Percentiles rank a stretch among this genome's conserved stretches.
Conservation (phyloP, 352 stramenopile genomes). For the Globisporangium spiculum region DNA sequence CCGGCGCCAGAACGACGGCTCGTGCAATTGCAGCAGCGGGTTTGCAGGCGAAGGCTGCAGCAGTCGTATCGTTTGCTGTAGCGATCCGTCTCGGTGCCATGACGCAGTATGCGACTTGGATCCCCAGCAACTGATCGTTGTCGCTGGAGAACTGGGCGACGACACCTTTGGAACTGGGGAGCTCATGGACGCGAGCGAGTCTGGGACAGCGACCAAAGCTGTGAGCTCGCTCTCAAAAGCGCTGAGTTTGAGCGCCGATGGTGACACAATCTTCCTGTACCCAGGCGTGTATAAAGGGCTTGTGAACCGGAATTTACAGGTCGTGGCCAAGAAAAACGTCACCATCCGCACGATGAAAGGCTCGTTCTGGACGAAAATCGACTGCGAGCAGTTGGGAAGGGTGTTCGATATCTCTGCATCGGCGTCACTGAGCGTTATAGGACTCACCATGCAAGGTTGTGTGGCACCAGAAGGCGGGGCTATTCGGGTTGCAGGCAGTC, state of each 20-base stretch:
- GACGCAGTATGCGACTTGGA: conserved; percentile 39
- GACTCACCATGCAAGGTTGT: conserved; percentile 44
- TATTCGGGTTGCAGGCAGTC: conserved; percentile 20
- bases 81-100: conserved; percentile 30
- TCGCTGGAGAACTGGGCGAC: conserved; percentile 52
- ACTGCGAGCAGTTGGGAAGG: conserved; percentile 28
- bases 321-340: conserved; percentile 19
- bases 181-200: conserved; percentile 54
- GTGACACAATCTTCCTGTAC: conserved; percentile 50
- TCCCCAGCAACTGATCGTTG: conserved; percentile 37
- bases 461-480: conserved; percentile 19
- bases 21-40: conserved; percentile 58
- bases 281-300: conserved; percentile 43
- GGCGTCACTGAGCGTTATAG: conserved; percentile 28
- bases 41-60: conserved; percentile 68
- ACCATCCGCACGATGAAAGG: conserved; percentile 46
- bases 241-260: conserved; percentile 29
- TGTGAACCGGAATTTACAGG: conserved; percentile 32
- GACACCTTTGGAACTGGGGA: conserved; percentile 44
- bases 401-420: conserved; percentile 14
- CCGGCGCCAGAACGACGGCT: conserved; percentile 24
- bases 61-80: conserved; percentile 62
- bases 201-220: conserved; percentile 49
- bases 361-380: conserved; percentile 41
- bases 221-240: conserved; percentile 42